A percentile compares a stretch with the other conserved stretches of the same genome.
Evolutionary conservation across 495 filamentous ascomycete genomes (phyloP).

Genomic region (Neurospora terricola): DNA sequence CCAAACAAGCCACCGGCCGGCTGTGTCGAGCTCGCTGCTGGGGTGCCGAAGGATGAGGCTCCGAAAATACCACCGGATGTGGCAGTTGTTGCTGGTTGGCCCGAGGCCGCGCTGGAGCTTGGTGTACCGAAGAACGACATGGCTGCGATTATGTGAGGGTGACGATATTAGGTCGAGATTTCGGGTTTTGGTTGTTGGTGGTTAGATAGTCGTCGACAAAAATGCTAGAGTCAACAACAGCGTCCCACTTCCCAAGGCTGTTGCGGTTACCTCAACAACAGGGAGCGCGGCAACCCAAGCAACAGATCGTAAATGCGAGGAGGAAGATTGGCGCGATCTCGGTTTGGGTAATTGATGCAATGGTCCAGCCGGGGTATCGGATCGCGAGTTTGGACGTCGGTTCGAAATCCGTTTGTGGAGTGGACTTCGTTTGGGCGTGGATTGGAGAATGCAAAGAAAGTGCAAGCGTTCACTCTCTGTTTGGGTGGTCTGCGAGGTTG

Average conservation of each 20-base stretch:
- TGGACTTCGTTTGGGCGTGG: not conserved
- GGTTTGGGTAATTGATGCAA: not conserved
- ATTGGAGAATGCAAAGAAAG: not conserved
- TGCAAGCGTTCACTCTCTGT: not conserved
- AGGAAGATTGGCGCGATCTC: not conserved
- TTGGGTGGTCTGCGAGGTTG: not conserved
- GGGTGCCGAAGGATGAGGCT: slow-evolving; percentile 20
- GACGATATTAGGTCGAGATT: not conserved
- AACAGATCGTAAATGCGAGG: not conserved
- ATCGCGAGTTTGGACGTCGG: not conserved
- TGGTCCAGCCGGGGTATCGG: not conserved
- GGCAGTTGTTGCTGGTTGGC: slow-evolving; percentile 29
- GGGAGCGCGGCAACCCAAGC: not conserved
- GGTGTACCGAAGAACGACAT: slow-evolving; percentile 34
- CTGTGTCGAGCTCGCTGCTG: slow-evolving; percentile 20
- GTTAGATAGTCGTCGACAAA: not conserved
- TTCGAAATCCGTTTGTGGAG: not conserved
- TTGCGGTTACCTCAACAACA: not conserved
- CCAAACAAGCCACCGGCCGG: slow-evolving; percentile 41
- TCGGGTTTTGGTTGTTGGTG: not conserved
- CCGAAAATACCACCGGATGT: slow-evolving; percentile 33
- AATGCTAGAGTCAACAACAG: not conserved
- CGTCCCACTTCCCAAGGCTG: not conserved
- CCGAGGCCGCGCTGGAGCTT: slow-evolving; percentile 25
- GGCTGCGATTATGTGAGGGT: not conserved